These are phyloP conservation scores for Phytophthora colocasiae DNA, from an alignment of 352 stramenopile genomes.

Conservation along the genomic window DNA sequence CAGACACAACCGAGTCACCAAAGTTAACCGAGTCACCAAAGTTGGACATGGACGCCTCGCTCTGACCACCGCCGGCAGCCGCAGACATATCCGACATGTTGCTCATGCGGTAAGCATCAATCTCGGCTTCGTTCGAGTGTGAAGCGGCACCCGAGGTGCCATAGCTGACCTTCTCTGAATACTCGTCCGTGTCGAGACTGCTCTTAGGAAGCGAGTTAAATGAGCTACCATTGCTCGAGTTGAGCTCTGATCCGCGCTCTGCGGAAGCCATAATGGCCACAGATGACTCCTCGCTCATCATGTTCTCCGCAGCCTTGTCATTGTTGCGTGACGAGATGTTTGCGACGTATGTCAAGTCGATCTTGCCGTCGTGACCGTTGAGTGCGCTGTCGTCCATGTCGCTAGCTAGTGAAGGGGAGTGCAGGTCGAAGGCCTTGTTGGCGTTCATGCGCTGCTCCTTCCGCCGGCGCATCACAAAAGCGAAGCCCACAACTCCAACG, in stretches of 20 bases:
- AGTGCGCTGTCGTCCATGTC: slow-evolving; percentile 51
- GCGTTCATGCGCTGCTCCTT: slow-evolving; percentile 41
- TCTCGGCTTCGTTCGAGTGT: slow-evolving; percentile 29
- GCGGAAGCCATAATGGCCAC: slow-evolving; percentile 48
- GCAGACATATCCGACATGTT: slow-evolving; percentile 62
- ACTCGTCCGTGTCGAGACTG: slow-evolving; percentile 34
- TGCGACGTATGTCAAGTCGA: slow-evolving; percentile 54
- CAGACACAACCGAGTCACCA: slow-evolving; percentile 54
- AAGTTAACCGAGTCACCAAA: slow-evolving; percentile 68
- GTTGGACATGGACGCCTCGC: slow-evolving; percentile 59
- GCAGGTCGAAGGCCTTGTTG: slow-evolving; percentile 43
- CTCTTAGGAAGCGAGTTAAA: slow-evolving; percentile 30
- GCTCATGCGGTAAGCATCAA: slow-evolving; percentile 33
- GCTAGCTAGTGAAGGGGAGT: slow-evolving; percentile 35
- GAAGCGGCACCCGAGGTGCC: slow-evolving; percentile 16
- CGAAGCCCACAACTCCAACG: slow-evolving; percentile 45
- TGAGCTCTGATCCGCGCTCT: slow-evolving; percentile 53
- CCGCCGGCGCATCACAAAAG: slow-evolving; percentile 56
- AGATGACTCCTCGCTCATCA: slow-evolving; percentile 47
- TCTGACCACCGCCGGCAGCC: slow-evolving; percentile 42
- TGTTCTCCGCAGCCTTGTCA: slow-evolving; percentile 28
- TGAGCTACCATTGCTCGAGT: slow-evolving; percentile 37
- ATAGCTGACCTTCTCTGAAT: slow-evolving; percentile 43
- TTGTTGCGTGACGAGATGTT: slow-evolving; percentile 61
- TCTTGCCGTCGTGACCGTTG: slow-evolving; percentile 36